Evolutionary conservation across 208 protist species (phyloP), one percentile per base, ranked within the genome.

Genomic region (Acanthamoeba lenticulata): DNA sequence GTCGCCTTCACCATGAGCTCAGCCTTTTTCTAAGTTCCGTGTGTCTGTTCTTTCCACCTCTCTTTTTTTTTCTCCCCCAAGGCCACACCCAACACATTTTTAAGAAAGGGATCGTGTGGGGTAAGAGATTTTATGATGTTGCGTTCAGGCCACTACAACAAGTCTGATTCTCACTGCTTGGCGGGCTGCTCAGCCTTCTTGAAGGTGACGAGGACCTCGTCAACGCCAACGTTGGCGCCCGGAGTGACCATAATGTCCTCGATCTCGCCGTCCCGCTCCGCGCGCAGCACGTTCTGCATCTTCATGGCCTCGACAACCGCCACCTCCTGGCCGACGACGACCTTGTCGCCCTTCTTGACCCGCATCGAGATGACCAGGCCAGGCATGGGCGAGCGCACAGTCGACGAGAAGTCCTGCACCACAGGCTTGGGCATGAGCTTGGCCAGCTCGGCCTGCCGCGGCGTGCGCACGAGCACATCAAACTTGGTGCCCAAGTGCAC

Each of bases 221-320:
- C 97, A 29, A 93, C 93, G 38, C 38, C 79, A 19, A 97, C 94
- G 60, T 93, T 89, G 49, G 86, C 89, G 38, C 95, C 95, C 2
- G 36, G 19, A 3, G 52, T 60, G n/a, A 94, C 72, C 45, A 94
- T 36, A 24, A 95, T 55, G 29, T 55, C 86, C 52, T 95, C 95
- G 44, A 94, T 94, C 91, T 92, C 93, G 77, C 92, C 94, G 55
- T 94, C 90, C 34, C 85, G 34, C 13, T 49, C 42, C 4, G 96
- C 77, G 13, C 81, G 94, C 0, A 98, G 47, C 6, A 96, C 79
- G 85, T 98, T 97, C 91, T 98, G 97, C 97, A 98, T 98, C 93
- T 98, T 98, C 97, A 98, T 98, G 21, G 97, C 97, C 90, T 98
- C 96, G 42, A 97, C 94, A 36, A 97, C 94, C n/a, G 94, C 95